Conservation (phyloP, 108 stramenopile species). For the Licmophora abbreviata region DNA sequence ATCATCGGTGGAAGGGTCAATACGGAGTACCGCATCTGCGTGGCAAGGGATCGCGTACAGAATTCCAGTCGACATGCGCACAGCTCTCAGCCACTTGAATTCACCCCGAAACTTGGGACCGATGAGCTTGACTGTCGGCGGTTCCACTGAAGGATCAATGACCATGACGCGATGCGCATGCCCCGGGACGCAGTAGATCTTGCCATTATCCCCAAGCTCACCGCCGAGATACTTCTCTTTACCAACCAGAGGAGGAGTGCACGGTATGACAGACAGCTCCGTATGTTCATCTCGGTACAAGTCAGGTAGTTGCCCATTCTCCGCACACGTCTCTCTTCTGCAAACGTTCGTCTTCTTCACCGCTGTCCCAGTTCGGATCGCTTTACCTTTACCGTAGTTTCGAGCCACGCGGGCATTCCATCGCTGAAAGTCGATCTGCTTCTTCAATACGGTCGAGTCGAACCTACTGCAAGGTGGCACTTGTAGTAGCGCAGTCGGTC, state of each 20-base stretch:
- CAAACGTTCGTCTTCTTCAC: background rate
- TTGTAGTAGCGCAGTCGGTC: slow-evolving; percentile 30
- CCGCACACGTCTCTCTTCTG: too few relatives aligned
- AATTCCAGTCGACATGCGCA: slow-evolving; percentile 41
- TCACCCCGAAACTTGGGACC: slow-evolving; percentile 57
- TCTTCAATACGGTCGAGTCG: slow-evolving; percentile 6
- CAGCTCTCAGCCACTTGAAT: slow-evolving; percentile 86
- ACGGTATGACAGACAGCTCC: slow-evolving; percentile 1
- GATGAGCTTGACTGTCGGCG: slow-evolving; percentile 45
- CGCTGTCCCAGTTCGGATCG: background rate
- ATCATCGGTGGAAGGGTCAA: slow-evolving; percentile 53
- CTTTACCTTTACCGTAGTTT: slow-evolving; percentile 19
- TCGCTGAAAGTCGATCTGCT: slow-evolving; percentile 12
- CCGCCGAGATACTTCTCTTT: slow-evolving; percentile 69
- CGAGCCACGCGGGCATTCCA: slow-evolving; percentile 26
- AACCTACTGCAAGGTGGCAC: slow-evolving; percentile 22
- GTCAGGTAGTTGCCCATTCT: too few relatives aligned
- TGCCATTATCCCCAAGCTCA: slow-evolving; percentile 59
- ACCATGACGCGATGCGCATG: slow-evolving; percentile 51
- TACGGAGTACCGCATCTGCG: slow-evolving; percentile 57
- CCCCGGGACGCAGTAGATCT: slow-evolving; percentile 84
- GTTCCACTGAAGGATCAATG: slow-evolving; percentile 36
- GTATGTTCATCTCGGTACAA: slow-evolving; percentile 2
- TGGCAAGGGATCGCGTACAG: slow-evolving; percentile 86
- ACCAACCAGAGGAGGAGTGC: slow-evolving; percentile 9